Evolutionary conservation across 2,329 filamentous ascomycete species (phyloP), one percentile per base, ranked within the genome.

Genomic region (Clathrospora elynae): DNA sequence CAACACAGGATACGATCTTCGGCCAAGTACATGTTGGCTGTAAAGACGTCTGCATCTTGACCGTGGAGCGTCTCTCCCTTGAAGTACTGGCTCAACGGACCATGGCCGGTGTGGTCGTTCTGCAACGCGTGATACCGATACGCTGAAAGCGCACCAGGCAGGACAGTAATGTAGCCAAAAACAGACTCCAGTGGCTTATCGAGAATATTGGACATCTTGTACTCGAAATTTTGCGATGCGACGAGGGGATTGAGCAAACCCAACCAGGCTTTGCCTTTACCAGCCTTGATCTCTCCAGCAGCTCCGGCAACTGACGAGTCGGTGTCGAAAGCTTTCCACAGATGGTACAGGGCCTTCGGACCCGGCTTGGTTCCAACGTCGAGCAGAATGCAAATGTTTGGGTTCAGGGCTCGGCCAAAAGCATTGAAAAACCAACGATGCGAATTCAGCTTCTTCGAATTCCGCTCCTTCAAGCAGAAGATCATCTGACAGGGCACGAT

Each of bases 391-490:
- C 93, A 99, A 22, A 99, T 88, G 55, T 99, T 99, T 0, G 93
- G 93, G 56, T 92, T 95, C 16, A 99, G 78, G 0, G 92, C 87
- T 52, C 86, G 85, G 19, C 93, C 95, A 66, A 99, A 96, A 0
- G 93, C 93, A 66, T 99, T 99, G 77, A 99, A 99, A 75, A 96
- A 97, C 93, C 93, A 99, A 43, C 93, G 84, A 71, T 99, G 93
- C 1, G 91, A 96, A 76, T 99, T 99, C 59, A 99, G 81, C 75
- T 99, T 99, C 74, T 96, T 95, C 66, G 87, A 83, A 69, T 99
- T 99, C 75, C 93, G 91, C 70, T 99, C 93, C 74, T 99, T 99
- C 50, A 99, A 76, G 64, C 95, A 99, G 71, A 99, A 99, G 61
- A 99, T 92, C 77, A 99, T 90, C 74, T 99, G 93, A 66, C 90